These are phyloP conservation scores for Ceriops zippeliana DNA, from an alignment of 345 rosid species.

Conservation along the genomic window DNA sequence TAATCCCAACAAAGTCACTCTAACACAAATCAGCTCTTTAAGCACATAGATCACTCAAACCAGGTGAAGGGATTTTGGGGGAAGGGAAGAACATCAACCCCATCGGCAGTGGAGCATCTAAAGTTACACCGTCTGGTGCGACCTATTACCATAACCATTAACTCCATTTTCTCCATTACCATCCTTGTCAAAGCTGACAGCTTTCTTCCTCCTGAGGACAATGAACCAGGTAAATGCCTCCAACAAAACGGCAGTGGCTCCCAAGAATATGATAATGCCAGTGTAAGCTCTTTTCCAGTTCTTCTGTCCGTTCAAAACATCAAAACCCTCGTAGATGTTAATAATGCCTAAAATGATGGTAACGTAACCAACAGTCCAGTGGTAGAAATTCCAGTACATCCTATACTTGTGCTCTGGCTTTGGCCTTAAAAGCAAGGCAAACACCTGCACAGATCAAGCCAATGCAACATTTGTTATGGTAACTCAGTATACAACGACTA, in stretches of 20 bases:
- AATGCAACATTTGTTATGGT: no score
- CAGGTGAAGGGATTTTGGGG: no score
- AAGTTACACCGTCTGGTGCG: conserved; percentile 3
- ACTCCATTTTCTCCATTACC: conserved; percentile 3
- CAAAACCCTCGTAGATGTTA: conserved; percentile 69
- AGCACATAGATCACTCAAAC: no score
- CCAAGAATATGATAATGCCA: conserved; percentile 55
- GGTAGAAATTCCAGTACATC: conserved; percentile 83
- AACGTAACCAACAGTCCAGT: conserved; percentile 66
- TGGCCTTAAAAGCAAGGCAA: conserved; percentile 82
- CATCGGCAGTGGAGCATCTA: neutral
- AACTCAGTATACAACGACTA: no score
- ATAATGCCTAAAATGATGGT: conserved; percentile 53
- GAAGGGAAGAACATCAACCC: no score
- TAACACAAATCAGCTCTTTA: no score
- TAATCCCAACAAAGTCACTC: no score
- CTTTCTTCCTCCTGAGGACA: conserved; percentile 55
- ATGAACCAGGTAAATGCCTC: conserved; percentile 74
- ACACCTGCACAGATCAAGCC: conserved; percentile 32
- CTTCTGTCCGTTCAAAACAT: conserved; percentile 46
- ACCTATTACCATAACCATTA: conserved; percentile 23
- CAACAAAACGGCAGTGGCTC: conserved; percentile 36
- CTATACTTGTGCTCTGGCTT: conserved; percentile 85
- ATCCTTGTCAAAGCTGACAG: conserved; percentile 23
- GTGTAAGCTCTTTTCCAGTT: conserved; percentile 61